Evolutionary conservation across 257 asterid species (phyloP), one percentile per base, ranked within the genome.

Genomic region (Solanum infundibuliforme): DNA sequence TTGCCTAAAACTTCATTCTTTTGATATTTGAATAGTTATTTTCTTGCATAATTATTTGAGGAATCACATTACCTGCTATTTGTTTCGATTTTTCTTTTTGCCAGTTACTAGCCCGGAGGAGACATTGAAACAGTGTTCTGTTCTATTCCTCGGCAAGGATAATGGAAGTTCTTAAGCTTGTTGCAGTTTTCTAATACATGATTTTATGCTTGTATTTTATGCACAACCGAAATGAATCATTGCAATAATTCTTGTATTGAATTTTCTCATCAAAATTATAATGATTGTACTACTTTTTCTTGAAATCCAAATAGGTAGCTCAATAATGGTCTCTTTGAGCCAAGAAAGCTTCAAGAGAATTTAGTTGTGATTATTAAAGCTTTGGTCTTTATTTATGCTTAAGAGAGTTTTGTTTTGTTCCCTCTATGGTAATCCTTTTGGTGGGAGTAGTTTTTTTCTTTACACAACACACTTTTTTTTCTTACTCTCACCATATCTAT

Each of bases 91-190:
- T 68, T 16, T 68, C 73, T 32, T 36, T 81, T 71, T 75, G 81
- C 83, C 96, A 95, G 99, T 97, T 85, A 92, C 96, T 35, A 91
- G 96, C 92, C 99, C 99, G 0, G 96, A 93, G 2, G 98, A 97
- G 90, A 97, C 98, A 12, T 62, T 90, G 20, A 81, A 87, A 77
- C 98, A 94, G 86, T 97, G 98, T 46, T 43, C 66, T 79, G 66
- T 43, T 29, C 90, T 94, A 88, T 95, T 96, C 92, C 90, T 95
- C 68, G 85, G 90, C 94, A 87, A 92, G 93, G 89, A 91, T 86
- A 89, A 90, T 75, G 89, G 90, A 73, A 48, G 73, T 69, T 66
- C 77, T 65, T 65, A 88, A 89, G 87, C 86, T 55, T 89, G 87
- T 65, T 88, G 39, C 60, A 60, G 52, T 48, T 84, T 36, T 27